phyloP scores from a whole-genome alignment of 2,329 filamentous ascomycete species.

The Sarocladium oryzae region DNA sequence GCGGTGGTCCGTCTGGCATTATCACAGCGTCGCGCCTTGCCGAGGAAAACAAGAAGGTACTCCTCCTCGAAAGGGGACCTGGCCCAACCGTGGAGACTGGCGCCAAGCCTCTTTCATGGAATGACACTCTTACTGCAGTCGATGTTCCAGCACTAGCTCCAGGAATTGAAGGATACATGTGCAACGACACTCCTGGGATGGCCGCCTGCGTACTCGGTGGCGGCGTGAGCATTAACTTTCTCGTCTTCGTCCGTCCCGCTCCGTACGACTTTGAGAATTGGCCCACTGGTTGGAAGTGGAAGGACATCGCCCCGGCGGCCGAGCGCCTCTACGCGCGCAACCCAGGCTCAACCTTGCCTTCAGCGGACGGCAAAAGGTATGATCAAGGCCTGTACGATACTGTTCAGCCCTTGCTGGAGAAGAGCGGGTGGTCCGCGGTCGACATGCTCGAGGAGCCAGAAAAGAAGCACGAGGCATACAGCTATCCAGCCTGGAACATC shows the following conservation, averaged over 20 bases:
- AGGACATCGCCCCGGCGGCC: slow-evolving; percentile 46
- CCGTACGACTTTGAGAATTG: slow-evolving; percentile 65
- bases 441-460: slow-evolving; percentile 52
- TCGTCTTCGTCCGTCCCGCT: slow-evolving; percentile 61
- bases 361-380: slow-evolving; percentile 60
- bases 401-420: slow-evolving; percentile 50
- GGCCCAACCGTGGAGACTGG: slow-evolving; percentile 57
- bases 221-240: slow-evolving; percentile 57
- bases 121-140: slow-evolving; percentile 57
- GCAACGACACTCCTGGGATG: slow-evolving; percentile 14
- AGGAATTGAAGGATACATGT: not conserved
- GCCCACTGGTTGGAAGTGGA: slow-evolving; percentile 61
- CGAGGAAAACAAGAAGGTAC: slow-evolving; percentile 56
- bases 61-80: slow-evolving; percentile 54
- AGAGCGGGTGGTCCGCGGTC: slow-evolving; percentile 56
- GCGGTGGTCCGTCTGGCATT: slow-evolving; percentile 18
- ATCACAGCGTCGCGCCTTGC: slow-evolving; percentile 39
- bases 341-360: slow-evolving; percentile 50
- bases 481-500: slow-evolving; percentile 60
- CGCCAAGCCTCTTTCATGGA: slow-evolving; percentile 57
- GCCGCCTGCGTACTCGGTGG: slow-evolving; percentile 62
- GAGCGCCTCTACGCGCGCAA: slow-evolving; percentile 53
- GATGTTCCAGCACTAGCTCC: slow-evolving; percentile 60
- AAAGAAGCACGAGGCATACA: slow-evolving; percentile 58
- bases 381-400: slow-evolving; percentile 58